Evolutionary conservation across 495 filamentous ascomycete species (phyloP).

Genomic region (Neurospora sp.): DNA sequence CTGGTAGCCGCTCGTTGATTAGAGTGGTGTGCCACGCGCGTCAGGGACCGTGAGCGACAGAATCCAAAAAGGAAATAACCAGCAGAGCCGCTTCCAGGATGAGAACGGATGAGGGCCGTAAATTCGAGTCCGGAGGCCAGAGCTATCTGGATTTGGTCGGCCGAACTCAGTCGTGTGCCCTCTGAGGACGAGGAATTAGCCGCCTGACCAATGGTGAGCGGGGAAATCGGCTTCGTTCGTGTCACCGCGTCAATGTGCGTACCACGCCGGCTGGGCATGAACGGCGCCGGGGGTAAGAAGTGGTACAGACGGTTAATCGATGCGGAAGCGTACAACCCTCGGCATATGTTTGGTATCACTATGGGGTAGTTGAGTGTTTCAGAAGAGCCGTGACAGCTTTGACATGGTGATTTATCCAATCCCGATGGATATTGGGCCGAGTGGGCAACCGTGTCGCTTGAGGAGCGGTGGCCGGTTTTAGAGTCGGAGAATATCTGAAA

Average conservation of each 20-base stretch:
- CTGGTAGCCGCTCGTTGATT: neutral
- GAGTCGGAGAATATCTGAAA: neutral
- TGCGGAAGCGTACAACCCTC: neutral
- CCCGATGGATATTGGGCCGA: neutral
- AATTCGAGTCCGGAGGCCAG: conserved; percentile 2
- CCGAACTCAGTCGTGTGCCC: neutral
- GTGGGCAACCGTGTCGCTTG: neutral
- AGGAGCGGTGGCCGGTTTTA: neutral
- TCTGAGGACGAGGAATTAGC: neutral
- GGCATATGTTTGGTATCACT: conserved; percentile 1
- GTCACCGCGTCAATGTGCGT: conserved; percentile 3
- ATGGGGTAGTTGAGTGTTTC: conserved; percentile 5
- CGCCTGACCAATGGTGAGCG: conserved; percentile 1
- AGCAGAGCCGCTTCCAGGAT: neutral
- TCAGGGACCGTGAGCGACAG: neutral
- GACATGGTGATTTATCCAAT: neutral
- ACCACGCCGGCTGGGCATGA: conserved; percentile 7
- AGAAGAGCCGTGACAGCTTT: conserved; percentile 3
- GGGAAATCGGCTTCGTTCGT: neutral
- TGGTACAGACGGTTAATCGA: conserved; percentile 1
- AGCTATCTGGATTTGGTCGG: neutral
- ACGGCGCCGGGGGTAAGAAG: neutral
- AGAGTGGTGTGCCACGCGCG: neutral
- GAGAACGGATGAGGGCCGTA: neutral
- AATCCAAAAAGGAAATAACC: neutral